A percentile compares a stretch with the other conserved stretches of the same genome.
Conservation (phyloP, 768 basidiomycete genomes). For the Psilocybe tampanensis region DNA sequence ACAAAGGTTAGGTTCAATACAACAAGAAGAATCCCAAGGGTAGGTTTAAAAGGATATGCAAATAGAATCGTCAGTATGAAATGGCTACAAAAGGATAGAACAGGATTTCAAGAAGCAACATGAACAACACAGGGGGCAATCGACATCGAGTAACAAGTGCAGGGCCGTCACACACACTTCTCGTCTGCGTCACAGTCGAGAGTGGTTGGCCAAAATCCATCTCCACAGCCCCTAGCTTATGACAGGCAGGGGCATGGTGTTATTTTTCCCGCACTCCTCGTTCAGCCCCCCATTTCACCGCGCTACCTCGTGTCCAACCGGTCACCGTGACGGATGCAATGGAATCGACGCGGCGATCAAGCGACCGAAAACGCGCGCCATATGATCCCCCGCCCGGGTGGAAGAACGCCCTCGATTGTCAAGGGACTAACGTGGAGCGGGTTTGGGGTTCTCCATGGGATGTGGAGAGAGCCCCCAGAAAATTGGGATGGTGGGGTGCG, state of each 20-base stretch:
- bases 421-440: constrained; percentile 78
- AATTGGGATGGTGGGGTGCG: constrained; percentile 94
- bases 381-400: constrained; percentile 65
- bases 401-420: constrained; percentile 84
- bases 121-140: constrained; percentile 62
- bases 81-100: constrained; percentile 37
- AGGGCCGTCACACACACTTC: constrained; percentile 54
- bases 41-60: constrained; percentile 47
- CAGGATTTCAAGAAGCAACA: constrained; percentile 26
- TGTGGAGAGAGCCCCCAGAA: constrained; percentile 98
- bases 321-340: constrained; percentile 63
- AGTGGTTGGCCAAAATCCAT: constrained; percentile 53
- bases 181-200: constrained; percentile 74
- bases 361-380: constrained; percentile 89
- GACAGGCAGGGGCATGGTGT: constrained; percentile 35
- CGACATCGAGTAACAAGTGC: constrained; percentile 64
- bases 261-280: constrained; percentile 81
- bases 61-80: constrained; percentile 68
- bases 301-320: constrained; percentile 87
- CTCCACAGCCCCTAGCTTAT: constrained; percentile 34
- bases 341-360: constrained; percentile 84
- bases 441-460: constrained; percentile 92
- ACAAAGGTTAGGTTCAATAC: constrained; percentile 16
- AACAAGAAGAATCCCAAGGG: constrained; percentile 13
- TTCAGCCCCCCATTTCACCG: constrained; percentile 98